Evolutionary conservation across 148 eudicot species (phyloP), one percentile per base, ranked within the genome.

Genomic region (Vaccinium vitisidaea): DNA sequence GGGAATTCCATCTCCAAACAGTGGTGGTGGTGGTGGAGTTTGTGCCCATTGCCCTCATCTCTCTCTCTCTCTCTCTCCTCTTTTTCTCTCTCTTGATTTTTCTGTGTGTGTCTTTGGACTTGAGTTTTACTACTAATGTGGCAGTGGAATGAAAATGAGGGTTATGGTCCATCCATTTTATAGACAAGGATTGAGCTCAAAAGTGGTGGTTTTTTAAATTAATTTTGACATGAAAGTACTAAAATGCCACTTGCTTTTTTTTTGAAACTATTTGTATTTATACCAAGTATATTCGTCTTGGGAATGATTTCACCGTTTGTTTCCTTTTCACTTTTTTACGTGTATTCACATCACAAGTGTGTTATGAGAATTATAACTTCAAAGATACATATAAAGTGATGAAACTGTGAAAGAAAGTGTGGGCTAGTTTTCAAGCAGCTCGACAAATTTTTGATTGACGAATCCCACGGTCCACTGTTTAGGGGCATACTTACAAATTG

Each of bases 1-100:
- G 89, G 14, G 91, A 87, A 56, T 84, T 83, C 86, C 88, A 84
- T 49, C 77, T 75, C 87, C 90, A 85, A 50, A 65, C 27, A 63
- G 23, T 32, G 9, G 2, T 1, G 36, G 32, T 30, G 9, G 2
- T 1, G 56, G 16, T 50, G 79, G 46, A 55, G 56, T 79, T 73
- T 32, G 25, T 55, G 8, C 25, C 18, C 25, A n/a, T 19, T 8
- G 70, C 27, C 30, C 70, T 56, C 82, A 32, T 80, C 25, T 80
- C 53, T 61, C 83, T 80, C 83, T 58, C 83, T 83, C 80, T 56
- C 36, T 83, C 39, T 83, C 43, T 50, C 46, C 81, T 79, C 48
- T 14, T 19, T 83, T 27, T 82, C 30, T 43, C 79, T 83, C 43
- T 53, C 63, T 71, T 4, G 27, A 32, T 75, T 4, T 75, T 2